These are phyloP conservation scores for Kodamaea derodonti DNA, from an alignment of 1,139 yeast species.

Conservation along the genomic window DNA sequence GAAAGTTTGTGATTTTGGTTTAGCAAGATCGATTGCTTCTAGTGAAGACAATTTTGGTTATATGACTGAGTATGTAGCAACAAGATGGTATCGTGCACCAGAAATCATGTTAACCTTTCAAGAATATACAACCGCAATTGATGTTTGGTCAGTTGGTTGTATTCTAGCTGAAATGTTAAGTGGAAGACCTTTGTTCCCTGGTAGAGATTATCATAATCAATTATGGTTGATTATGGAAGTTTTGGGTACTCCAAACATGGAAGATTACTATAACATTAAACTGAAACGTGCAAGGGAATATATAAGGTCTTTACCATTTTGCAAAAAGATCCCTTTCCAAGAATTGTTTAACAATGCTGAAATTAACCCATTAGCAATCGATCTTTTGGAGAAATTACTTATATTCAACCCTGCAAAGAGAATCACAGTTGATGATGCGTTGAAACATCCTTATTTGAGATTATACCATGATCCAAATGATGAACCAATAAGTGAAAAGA, in stretches of 20 bases:
- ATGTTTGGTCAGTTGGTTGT: conserved; percentile 96
- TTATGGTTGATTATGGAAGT: conserved; percentile 81
- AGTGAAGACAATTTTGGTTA: conserved; percentile 63
- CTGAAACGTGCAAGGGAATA: conserved; percentile 85
- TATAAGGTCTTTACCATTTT: conserved; percentile 68
- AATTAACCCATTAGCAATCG: conserved; percentile 68
- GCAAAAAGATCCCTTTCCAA: conserved; percentile 51
- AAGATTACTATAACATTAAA: conserved; percentile 76
- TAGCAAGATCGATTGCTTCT: conserved; percentile 59
- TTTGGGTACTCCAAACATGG: conserved; percentile 84
- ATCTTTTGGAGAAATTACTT: conserved; percentile 68
- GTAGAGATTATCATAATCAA: conserved; percentile 91
- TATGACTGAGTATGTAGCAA: conserved; percentile 96
- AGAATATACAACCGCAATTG: conserved; percentile 91
- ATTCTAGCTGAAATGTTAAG: conserved; percentile 88
- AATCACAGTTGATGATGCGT: conserved; percentile 75
- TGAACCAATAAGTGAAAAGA: conserved; percentile 73
- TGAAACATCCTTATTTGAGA: conserved; percentile 75
- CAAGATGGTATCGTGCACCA: conserved; percentile 97
- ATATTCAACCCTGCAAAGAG: conserved; percentile 79
- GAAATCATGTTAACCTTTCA: conserved; percentile 94
- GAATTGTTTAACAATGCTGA: conserved; percentile 13
- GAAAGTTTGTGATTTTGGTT: conserved; percentile 91
- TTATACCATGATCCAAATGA: conserved; percentile 81
- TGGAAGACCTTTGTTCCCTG: conserved; percentile 89